Evolutionary conservation across 495 filamentous ascomycete species (phyloP).

Genomic region (Xylaria flabelliformis): DNA sequence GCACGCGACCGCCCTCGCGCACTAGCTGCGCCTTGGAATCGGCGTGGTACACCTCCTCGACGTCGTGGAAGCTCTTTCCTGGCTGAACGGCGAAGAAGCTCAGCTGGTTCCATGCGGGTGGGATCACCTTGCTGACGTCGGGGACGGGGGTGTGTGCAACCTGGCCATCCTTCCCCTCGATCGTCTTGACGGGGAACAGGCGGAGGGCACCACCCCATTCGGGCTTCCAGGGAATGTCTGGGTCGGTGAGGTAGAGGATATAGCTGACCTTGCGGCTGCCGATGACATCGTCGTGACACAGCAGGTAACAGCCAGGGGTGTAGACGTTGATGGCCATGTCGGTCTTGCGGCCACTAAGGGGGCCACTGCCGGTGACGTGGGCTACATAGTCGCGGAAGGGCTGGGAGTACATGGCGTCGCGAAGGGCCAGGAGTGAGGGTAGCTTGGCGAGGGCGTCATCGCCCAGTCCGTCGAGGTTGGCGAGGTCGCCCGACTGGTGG

Average conservation of each 20-base stretch:
- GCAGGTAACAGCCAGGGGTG: constrained; percentile 90
- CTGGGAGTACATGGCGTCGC: constrained; percentile 91
- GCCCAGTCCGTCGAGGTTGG: constrained; percentile 93
- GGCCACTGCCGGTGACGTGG: constrained; percentile 80
- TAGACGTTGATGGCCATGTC: constrained; percentile 99
- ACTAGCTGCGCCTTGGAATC: constrained; percentile 56
- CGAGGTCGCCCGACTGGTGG: constrained; percentile 96
- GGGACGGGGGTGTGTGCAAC: constrained; percentile 76
- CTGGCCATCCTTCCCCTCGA: constrained; percentile 70
- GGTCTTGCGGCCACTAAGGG: constrained; percentile 90
- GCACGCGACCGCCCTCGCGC: constrained; percentile 72
- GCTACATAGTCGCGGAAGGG: constrained; percentile 89
- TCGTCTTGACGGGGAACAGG: constrained; percentile 76
- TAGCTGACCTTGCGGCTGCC: constrained; percentile 92
- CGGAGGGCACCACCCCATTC: constrained; percentile 95
- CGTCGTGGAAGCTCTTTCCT: constrained; percentile 96
- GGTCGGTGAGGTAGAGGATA: constrained; percentile 95
- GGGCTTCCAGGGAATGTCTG: constrained; percentile 86
- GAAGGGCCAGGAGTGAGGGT: constrained; percentile 82
- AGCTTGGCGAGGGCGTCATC: constrained; percentile 79
- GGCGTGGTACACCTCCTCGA: constrained; percentile 92
- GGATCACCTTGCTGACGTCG: constrained; percentile 76
- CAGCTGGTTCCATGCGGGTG: constrained; percentile 95
- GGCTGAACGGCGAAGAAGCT: constrained; percentile 98
- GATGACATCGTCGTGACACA: constrained; percentile 99